Evolutionary conservation across 2,329 filamentous ascomycete species (phyloP).

Genomic region (Macroventuria anomochaeta): DNA sequence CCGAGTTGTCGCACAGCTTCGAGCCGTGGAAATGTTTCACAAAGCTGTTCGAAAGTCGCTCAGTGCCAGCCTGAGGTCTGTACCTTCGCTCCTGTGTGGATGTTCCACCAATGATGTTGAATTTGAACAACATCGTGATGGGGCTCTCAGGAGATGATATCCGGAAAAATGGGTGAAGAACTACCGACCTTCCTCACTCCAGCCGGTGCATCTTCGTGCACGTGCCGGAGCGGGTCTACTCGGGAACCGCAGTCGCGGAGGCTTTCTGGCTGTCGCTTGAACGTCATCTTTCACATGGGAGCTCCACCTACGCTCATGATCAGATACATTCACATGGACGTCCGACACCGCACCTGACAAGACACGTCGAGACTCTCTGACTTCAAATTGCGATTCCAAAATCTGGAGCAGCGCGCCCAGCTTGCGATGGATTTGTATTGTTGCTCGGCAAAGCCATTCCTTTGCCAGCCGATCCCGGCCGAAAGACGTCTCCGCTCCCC

Average conservation of each 20-base stretch:
- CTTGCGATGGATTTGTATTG: not conserved
- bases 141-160: slow-evolving; percentile 14
- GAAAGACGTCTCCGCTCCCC: slow-evolving; percentile 30
- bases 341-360: not conserved
- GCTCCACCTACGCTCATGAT: not conserved
- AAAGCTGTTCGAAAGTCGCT: not conserved
- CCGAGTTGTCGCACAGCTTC: not conserved
- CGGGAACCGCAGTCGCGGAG: slow-evolving; percentile 29
- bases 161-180: slow-evolving; percentile 16
- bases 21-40: slow-evolving; percentile 6
- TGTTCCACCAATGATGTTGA: slow-evolving; percentile 15
- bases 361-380: slow-evolving; percentile 17
- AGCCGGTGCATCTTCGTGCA: slow-evolving; percentile 29
- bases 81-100: slow-evolving; percentile 1
- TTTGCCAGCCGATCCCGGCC: slow-evolving; percentile 39
- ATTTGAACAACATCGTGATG: slow-evolving; percentile 4
- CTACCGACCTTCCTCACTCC: slow-evolving; percentile 10
- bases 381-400: not conserved
- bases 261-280: slow-evolving; percentile 26
- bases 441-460: slow-evolving; percentile 15
- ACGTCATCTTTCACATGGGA: slow-evolving; percentile 48
- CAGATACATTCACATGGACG: slow-evolving; percentile 10
- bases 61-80: slow-evolving; percentile 7
- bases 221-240: slow-evolving; percentile 28
- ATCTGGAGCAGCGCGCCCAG: not conserved